Evolutionary conservation across 2,329 filamentous ascomycete species (phyloP), one percentile per base, ranked within the genome.

Genomic region (Periconia macrospinosa): DNA sequence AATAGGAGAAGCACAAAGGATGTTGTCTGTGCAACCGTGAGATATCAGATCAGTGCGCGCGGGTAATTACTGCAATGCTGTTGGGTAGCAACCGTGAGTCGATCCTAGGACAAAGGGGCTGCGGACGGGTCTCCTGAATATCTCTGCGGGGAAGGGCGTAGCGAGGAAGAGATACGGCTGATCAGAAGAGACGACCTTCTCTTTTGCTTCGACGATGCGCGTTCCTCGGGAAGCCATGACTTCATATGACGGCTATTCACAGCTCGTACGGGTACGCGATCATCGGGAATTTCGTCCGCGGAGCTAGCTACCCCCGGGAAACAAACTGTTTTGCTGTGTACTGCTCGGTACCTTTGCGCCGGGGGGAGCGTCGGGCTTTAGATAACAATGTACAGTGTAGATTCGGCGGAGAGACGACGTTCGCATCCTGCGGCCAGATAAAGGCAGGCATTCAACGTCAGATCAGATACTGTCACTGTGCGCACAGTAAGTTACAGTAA

Each of bases 291-390:
- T 45, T 57, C 52, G 46, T 47, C 56, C 50, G 60, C 50, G 53
- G 45, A n/a, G 30, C 41, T 15, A 42, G n/a, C 30, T 7, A 18
- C 20, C 43, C 57, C 57, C 54, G 60, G 57, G 44, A 54, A 47
- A 43, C 49, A 52, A 52, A 55, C 50, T 50, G 57, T 45, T 58
- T n/a, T n/a, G n/a, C n/a, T n/a, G n/a, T n/a, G 55, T 27, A 8
- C 23, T 54, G 58, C 61, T 68, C 64, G 65, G 63, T 68, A 67
- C 64, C 64, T 27, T 8, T 27, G 23, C 8, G 56, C 59, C 49
- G 44, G 56, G 55, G 56, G 55, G 56, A 53, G 53, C 23, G 8
- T 8, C 23, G 23, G 23, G 23, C 23, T 27, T 27, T 27, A 27
- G 23, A 27, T 27, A 27, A 27, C 23, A 27, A 27, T 52, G 56